Conservation (phyloP, 169 alveolate genomes). For the Miamiensis avidus region DNA sequence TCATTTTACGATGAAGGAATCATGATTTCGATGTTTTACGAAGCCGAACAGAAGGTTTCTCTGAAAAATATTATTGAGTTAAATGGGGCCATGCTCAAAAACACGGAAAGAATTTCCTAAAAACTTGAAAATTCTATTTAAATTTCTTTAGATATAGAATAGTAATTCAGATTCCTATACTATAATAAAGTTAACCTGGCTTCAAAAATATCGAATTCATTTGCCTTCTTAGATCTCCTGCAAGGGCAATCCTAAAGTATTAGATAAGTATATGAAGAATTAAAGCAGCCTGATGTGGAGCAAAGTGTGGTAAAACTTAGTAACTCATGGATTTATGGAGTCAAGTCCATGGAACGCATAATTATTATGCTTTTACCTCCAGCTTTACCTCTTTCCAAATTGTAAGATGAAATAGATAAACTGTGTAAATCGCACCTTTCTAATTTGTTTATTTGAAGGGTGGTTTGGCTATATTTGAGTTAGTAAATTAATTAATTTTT, state of each 20-base stretch:
- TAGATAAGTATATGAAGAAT: not conserved
- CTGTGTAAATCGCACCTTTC: constrained; percentile 5
- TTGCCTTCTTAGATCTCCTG: not conserved
- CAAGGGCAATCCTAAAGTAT: not conserved
- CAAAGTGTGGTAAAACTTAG: not conserved
- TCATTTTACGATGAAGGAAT: not conserved
- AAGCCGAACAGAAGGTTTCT: not conserved
- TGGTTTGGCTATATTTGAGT: not conserved
- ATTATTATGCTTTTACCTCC: constrained; percentile 15
- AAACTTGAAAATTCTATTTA: not conserved
- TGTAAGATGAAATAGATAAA: constrained; percentile 19
- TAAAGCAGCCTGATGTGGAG: not conserved
- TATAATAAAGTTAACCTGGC: constrained; percentile 19
- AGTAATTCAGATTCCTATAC: constrained; percentile 6
- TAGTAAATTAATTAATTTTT: not conserved
- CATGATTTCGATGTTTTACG: constrained; percentile 10
- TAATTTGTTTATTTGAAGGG: not conserved
- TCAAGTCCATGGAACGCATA: not conserved
- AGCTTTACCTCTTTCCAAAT: not conserved
- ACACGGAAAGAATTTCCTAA: constrained; percentile 1
- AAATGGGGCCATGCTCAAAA: constrained; percentile 5
- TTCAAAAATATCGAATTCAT: constrained; percentile 5
- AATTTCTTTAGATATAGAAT: not conserved
- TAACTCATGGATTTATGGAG: constrained; percentile 20
- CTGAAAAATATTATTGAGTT: not conserved